A percentile compares a stretch with the other conserved stretches of the same genome.
Evolutionary conservation across 2,329 filamentous ascomycete genomes (phyloP).

Genomic region (Hypoxylon sp.): DNA sequence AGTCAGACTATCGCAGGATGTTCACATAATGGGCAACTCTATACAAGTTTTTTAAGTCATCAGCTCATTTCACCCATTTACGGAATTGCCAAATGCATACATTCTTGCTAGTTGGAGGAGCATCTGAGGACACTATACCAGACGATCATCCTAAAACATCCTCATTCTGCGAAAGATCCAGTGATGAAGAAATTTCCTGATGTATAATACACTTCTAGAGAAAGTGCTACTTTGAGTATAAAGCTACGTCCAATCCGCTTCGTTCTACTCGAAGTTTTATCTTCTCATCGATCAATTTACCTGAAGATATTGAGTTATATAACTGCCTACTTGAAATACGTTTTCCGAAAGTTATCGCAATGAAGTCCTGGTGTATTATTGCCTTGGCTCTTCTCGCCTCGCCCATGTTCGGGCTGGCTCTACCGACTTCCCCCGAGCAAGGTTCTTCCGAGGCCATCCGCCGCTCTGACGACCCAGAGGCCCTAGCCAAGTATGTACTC

Average conservation of each 20-base stretch:
- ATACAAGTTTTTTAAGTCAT: neutral
- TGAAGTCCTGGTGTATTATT: constrained; percentile 8
- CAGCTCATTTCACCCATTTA: neutral
- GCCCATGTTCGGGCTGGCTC: constrained; percentile 1
- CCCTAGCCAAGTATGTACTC: neutral
- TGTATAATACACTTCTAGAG: neutral
- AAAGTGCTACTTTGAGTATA: neutral
- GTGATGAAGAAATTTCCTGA: neutral
- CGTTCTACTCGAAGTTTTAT: neutral
- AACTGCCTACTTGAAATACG: neutral
- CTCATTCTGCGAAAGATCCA: neutral
- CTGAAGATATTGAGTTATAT: neutral
- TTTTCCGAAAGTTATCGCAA: neutral
- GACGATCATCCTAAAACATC: neutral
- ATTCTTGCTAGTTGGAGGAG: neutral
- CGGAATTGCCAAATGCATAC: neutral
- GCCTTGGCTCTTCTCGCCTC: constrained; percentile 1
- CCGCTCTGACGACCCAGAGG: neutral
- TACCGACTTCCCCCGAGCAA: neutral
- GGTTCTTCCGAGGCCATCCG: neutral
- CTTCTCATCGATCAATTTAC: neutral
- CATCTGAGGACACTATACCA: neutral
- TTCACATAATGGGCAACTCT: neutral
- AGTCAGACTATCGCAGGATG: neutral
- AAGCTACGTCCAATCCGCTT: neutral